Conservation (phyloP, 2,329 filamentous ascomycete genomes). For the Aspergillus transmontanensis region DNA sequence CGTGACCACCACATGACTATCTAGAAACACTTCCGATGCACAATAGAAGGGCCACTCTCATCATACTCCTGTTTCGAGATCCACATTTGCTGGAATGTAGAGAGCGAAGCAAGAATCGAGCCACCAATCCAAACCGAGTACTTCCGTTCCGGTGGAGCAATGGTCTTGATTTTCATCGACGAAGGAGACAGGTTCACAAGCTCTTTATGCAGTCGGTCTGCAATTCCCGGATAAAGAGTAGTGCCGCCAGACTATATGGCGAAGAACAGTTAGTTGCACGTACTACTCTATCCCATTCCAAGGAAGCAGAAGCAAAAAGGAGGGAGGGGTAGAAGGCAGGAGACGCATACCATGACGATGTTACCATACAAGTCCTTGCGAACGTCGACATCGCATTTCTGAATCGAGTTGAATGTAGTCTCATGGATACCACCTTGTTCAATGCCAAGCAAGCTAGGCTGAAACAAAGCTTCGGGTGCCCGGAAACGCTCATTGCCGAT, state of each 20-base stretch:
- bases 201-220: slow-evolving; percentile 99
- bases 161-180: slow-evolving; percentile 99
- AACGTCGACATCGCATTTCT: slow-evolving; percentile 99
- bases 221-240: slow-evolving; percentile 99
- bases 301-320: background rate
- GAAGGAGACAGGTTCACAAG: slow-evolving; percentile 98
- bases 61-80: slow-evolving; percentile 99
- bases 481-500: slow-evolving; percentile 99
- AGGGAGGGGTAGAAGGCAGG: no score
- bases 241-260: slow-evolving; percentile 89
- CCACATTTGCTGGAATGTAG: slow-evolving; percentile 99
- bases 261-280: background rate
- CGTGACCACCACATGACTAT: slow-evolving; percentile 31
- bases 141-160: slow-evolving; percentile 99
- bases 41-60: slow-evolving; percentile 98
- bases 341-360: slow-evolving; percentile 91
- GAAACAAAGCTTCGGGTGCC: slow-evolving; percentile 98
- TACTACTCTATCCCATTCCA: accelerated
- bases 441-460: slow-evolving; percentile 96
- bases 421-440: slow-evolving; percentile 99
- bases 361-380: slow-evolving; percentile 99
- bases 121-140: slow-evolving; percentile 99
- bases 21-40: slow-evolving; percentile 99
- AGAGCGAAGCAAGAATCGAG: slow-evolving; percentile 98
- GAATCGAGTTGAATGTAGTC: slow-evolving; percentile 99